Conservation (phyloP, 306 rosid genomes). For the Malus orientalis region DNA sequence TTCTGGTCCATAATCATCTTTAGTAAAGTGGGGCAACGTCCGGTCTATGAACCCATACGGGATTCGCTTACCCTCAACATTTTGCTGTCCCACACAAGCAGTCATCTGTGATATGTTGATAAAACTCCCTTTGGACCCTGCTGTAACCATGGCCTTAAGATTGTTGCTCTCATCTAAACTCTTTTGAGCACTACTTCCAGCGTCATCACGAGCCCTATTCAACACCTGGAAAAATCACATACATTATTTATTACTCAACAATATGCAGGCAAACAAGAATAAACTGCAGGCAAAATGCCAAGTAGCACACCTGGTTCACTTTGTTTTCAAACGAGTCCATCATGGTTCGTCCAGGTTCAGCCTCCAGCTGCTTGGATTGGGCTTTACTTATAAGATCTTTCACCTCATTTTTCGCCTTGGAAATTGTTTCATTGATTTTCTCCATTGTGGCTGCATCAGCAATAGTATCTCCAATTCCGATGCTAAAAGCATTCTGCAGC, state of each 20-base stretch:
- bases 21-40: conserved; percentile 91
- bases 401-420: conserved; percentile 80
- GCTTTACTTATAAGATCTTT: conserved; percentile 79
- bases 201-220: conserved; percentile 97
- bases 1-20: conserved; percentile 96
- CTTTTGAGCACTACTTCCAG: conserved; percentile 94
- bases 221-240: conserved; percentile 40
- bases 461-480: conserved; percentile 97
- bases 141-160: conserved; percentile 99
- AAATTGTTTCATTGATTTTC: conserved; percentile 77
- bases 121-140: conserved; percentile 99
- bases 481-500: conserved; percentile 91
- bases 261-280: not conserved
- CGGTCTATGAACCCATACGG: conserved; percentile 95
- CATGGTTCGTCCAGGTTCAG: conserved; percentile 99
- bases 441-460: conserved; percentile 98
- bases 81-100: conserved; percentile 99
- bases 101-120: conserved; percentile 99
- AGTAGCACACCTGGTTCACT: conserved; percentile 71
- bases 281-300: conserved; percentile 10
- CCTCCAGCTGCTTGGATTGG: conserved; percentile 73
- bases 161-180: conserved; percentile 95
- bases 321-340: conserved; percentile 95
- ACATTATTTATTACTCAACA: conserved; percentile 7
- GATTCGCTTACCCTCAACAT: conserved; percentile 98